Percentiles rank a stretch among this genome's conserved stretches.
Conservation (phyloP, 768 basidiomycete genomes). For the Trametes cubensis region DNA sequence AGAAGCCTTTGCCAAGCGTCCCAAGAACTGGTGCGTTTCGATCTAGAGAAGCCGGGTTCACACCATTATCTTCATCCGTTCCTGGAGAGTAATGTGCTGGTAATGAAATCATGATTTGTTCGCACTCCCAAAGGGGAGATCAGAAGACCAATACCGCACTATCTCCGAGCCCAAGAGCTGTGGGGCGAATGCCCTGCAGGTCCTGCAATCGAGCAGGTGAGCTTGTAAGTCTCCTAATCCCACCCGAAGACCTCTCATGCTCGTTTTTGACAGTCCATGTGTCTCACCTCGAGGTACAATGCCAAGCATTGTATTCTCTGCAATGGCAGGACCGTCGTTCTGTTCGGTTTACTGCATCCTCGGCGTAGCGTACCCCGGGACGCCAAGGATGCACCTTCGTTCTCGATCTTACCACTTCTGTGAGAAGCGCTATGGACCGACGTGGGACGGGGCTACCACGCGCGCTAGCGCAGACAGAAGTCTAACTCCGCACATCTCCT, state of each 20-base stretch:
- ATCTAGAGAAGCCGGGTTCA: too few relatives aligned
- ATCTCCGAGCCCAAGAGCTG: conserved; percentile 2
- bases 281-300: too few relatives aligned
- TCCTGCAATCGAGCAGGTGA: too few relatives aligned
- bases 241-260: too few relatives aligned
- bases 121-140: neutral
- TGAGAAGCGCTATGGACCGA: neutral
- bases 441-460: conserved; percentile 12
- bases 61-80: too few relatives aligned
- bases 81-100: too few relatives aligned
- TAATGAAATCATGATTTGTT: neutral
- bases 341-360: neutral
- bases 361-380: neutral
- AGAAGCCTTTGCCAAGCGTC: too few relatives aligned
- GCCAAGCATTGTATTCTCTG: too few relatives aligned
- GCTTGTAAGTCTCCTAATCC: too few relatives aligned
- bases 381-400: neutral
- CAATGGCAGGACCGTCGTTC: neutral
- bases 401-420: neutral
- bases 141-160: neutral
- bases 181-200: too few relatives aligned
- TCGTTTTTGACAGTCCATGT: too few relatives aligned
- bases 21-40: too few relatives aligned
- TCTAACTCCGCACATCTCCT: conserved; percentile 22
- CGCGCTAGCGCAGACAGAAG: conserved; percentile 14